Evolutionary conservation across 202 grass and related monocot species (phyloP).

Genomic region (Eragrostis tef): DNA sequence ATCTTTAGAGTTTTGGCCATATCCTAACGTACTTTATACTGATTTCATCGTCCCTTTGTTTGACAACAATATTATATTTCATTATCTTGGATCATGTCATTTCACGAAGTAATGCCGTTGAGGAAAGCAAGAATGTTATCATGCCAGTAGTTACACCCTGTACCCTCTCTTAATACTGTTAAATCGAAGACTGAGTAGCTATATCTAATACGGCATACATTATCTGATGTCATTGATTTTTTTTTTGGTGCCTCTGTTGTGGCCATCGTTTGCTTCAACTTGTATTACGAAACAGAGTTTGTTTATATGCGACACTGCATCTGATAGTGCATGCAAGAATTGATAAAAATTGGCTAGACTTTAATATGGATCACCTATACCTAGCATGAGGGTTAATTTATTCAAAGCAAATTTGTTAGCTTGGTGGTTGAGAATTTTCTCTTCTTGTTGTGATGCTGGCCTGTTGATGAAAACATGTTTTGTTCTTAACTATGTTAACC

Average conservation of each 20-base stretch:
- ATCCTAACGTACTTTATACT: slow-evolving; percentile 2
- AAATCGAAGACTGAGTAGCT: not conserved
- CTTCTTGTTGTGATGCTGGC: slow-evolving; percentile 31
- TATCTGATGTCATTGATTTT: not conserved
- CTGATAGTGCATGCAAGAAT: slow-evolving; percentile 26
- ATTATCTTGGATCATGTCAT: not conserved
- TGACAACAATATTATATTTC: not conserved
- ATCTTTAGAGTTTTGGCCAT: slow-evolving; percentile 15
- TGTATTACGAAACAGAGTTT: not conserved
- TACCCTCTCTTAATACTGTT: slow-evolving; percentile 3
- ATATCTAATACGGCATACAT: not conserved
- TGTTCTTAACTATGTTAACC: slow-evolving; percentile 11
- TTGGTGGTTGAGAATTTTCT: slow-evolving; percentile 34
- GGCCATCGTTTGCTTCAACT: not conserved
- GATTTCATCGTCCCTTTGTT: not conserved
- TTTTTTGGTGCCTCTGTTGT: not conserved
- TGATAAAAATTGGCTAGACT: slow-evolving; percentile 31
- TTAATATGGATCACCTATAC: slow-evolving; percentile 9
- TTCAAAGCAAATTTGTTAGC: slow-evolving; percentile 4
- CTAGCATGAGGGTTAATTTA: not conserved
- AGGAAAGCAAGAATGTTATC: not conserved
- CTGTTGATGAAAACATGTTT: slow-evolving; percentile 12
- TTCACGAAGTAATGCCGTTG: not conserved
- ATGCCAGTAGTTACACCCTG: not conserved
- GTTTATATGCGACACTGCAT: not conserved